Evolutionary conservation across 202 grass and related monocot species (phyloP), one percentile per base, ranked within the genome.

Genomic region (Schoenoplectus triqueter): DNA sequence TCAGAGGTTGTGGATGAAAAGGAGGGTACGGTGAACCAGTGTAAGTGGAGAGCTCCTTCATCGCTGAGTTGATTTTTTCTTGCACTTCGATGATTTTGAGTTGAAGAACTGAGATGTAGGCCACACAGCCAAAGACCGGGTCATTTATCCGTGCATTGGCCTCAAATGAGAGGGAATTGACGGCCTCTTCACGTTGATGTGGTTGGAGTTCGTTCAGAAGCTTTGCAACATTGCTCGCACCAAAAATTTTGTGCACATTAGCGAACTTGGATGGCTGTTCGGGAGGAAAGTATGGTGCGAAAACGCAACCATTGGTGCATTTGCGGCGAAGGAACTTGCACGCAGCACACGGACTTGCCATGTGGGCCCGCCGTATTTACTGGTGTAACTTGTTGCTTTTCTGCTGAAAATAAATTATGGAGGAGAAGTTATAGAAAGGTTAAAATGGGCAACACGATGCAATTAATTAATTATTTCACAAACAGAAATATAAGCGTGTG

Each of bases 201-300:
- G 69, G 89, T 1, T 39, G 42, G 1, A 99, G 84, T 5, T 99
- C 89, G 70, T 87, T 92, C 18, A 99, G 93, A 45, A 99, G 87
- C 87, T 99, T 99, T 20, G 92, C 84, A 2, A 99, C 93, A 88
- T 99, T 99, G 92, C 97, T 99, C 13, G 93, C 93, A 21, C 97
- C 93, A 84, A 96, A 99, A 4, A 99, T 89, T 65, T 86, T 88
- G 92, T 99, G 97, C 61, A 99, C 93, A 82, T 73, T 92, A 42
- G 93, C 82, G 67, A 99, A 99, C 84, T 82, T 90, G 48, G 45
- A 14, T 4, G 97, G 97, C 56, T 97, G 89, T 74, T 99, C 97
- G 2, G 97, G 92, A 80, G 96, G 96, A 80, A 99, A 99, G 87
- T 96, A 94, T 9, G 93, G 97, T 46, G 91, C 90, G 54, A 99